Base-by-base conservation (phyloP, 768 basidiomycete species). In the Boletus vinaceobasis region DNA sequence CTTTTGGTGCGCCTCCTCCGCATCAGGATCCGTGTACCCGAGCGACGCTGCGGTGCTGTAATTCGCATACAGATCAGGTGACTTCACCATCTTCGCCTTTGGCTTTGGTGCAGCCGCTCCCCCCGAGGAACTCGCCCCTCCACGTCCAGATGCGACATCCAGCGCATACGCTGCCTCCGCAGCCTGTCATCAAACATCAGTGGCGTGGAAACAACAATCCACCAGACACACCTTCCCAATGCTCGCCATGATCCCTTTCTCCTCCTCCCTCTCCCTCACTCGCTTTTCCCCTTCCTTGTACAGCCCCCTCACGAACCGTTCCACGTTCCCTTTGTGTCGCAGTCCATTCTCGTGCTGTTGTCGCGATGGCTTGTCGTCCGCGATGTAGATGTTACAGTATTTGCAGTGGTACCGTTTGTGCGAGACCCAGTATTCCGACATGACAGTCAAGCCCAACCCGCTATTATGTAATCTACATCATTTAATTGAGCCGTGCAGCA, bases 331-430 rank as follows among this genome's bases (percentile, higher is more conserved):
- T 66, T 95, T 88, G 76, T 99, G 97, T 32, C 90, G 83, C 43
- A 98, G 74, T 39, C 97, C 97, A 59, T 83, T 90, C 72, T 98
- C 97, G 67, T 99, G 97, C 50, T 92, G 92, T 60, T 83, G 78
- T 48, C 90, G 81, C 1, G 96, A 98, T 56, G 97, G 89, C 10
- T 78, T 92, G 78, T 99, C 96, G 7, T 99, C 97, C 49, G 93
- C 83, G 57, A 99, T 98, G 76, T 88, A 98, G 59, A 93, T 93
- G 48, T 93, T 90, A 76, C 97, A 98, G 77, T 98, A 98, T 69
- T 94, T 94, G 86, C 94, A 97, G 68, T 83, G 89, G 73, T 95
- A 96, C 63, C 85, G 88, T 73, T 94, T 93, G 70, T 90, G 85
- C 26, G 91, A 91, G 58, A 94, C 87, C 92, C 93, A 95, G 70